These are phyloP conservation scores for Chloris gayana DNA, from an alignment of 176 grass and related monocot species.

Conservation along the genomic window DNA sequence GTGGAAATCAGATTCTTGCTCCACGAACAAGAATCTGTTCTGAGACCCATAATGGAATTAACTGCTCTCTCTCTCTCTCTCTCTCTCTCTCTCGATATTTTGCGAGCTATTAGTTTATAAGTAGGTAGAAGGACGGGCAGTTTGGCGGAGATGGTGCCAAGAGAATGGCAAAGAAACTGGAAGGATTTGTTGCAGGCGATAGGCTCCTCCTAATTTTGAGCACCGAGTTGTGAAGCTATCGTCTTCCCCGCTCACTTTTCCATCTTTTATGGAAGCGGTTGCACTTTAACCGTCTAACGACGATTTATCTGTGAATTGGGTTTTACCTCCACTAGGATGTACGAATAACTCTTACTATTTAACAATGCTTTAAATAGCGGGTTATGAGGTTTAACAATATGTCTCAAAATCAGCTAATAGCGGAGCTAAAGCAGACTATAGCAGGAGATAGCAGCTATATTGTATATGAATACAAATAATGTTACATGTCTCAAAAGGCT, in stretches of 20 bases:
- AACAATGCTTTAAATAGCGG: no score
- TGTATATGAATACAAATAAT: no score
- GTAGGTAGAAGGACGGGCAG: conserved; percentile 21
- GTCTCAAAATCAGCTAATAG: no score
- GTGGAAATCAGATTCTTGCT: conserved; percentile 21
- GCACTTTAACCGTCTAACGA: conserved; percentile 10
- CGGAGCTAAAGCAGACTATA: no score
- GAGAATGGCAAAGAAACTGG: conserved; percentile 34
- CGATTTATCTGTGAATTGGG: neutral
- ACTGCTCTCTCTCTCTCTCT: conserved; percentile 7
- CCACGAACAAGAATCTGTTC: conserved; percentile 42
- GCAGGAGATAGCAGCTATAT: no score
- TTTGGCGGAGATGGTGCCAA: conserved; percentile 47
- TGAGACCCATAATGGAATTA: conserved; percentile 25
- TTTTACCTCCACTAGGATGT: neutral
- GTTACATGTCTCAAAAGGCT: no score
- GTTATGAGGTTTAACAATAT: no score
- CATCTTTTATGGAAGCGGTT: conserved; percentile 32
- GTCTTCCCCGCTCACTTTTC: conserved; percentile 32
- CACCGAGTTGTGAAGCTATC: conserved; percentile 39
- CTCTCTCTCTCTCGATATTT: conserved; percentile 7
- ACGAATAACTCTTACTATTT: neutral
- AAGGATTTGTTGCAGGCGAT: conserved; percentile 50
- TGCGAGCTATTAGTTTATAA: neutral
- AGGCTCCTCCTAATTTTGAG: conserved; percentile 23